A percentile compares a stretch with the other conserved stretches of the same genome.
Conservation (phyloP, 371 early-diverging fungal genomes). For the Lichtheimia ramosa region DNA sequence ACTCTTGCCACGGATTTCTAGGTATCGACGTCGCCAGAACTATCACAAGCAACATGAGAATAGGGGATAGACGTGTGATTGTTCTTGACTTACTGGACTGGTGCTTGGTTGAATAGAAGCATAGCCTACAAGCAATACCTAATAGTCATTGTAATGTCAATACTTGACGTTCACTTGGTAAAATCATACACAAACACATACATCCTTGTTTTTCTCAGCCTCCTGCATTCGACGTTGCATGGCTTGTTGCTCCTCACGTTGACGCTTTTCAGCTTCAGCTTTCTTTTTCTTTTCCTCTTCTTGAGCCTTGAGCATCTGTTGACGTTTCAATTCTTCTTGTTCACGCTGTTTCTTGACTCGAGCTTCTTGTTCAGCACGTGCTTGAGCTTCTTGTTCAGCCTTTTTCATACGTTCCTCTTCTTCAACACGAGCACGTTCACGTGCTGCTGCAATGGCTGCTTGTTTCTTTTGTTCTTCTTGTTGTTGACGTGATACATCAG, state of each 20-base stretch:
- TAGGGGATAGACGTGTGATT: too few relatives aligned
- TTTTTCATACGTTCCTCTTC: constrained; percentile 5
- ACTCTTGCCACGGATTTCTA: constrained; percentile 23
- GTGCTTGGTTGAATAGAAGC: constrained; percentile 13
- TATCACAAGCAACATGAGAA: background rate
- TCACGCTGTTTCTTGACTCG: constrained; percentile 29
- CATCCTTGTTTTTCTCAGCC: constrained; percentile 37
- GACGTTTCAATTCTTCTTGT: constrained; percentile 2
- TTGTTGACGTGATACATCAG: background rate
- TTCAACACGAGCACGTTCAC: background rate
- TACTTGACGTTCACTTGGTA: too few relatives aligned
- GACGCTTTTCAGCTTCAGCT: constrained; percentile 12
- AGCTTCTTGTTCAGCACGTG: constrained; percentile 19
- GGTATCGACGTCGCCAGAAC: constrained; percentile 26
- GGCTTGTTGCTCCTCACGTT: constrained; percentile 8
- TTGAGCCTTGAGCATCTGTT: background rate
- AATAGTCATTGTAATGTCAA: too few relatives aligned
- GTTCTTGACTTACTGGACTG: constrained; percentile 21
- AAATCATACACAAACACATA: background rate
- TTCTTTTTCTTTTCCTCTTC: constrained; percentile 9
- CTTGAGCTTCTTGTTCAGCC: constrained; percentile 8
- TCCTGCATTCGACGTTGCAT: constrained; percentile 26
- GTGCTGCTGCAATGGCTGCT: background rate
- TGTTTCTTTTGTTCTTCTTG: constrained; percentile 4
- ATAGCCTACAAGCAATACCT: constrained; percentile 16